Conservation (phyloP, 345 rosid genomes). For the Cardamine resedifolia region DNA sequence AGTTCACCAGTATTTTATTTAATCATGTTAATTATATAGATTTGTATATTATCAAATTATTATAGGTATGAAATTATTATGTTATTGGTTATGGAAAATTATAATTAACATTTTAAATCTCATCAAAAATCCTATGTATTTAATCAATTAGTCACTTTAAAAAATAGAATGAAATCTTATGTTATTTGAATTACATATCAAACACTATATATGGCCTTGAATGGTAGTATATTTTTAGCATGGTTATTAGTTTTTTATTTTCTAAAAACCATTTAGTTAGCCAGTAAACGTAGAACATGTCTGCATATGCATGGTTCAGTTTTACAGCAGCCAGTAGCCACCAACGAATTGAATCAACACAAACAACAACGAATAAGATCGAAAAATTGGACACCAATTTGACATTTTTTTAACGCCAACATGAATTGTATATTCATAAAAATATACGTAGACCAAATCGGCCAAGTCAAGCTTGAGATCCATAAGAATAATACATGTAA, state of each 20-base stretch:
- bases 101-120: not conserved
- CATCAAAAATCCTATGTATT: not conserved
- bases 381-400: not conserved
- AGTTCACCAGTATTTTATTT: not conserved
- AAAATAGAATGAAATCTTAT: not conserved
- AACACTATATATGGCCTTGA: not conserved
- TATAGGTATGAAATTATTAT: not conserved
- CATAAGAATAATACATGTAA: not conserved
- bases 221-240: too few species aligned
- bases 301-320: not conserved
- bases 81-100: not conserved
- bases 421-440: not conserved
- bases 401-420: not conserved
- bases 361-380: not conserved
- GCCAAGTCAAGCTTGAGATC: constrained; percentile 12
- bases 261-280: not conserved
- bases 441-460: not conserved
- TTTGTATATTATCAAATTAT: not conserved
- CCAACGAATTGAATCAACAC: not conserved
- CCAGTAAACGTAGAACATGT: not conserved
- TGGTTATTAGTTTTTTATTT: too few species aligned
- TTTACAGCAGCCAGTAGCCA: not conserved
- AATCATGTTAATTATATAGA: not conserved
- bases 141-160: not conserved
- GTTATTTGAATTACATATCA: not conserved